phyloP scores from a whole-genome alignment of 768 basidiomycete genomes.

The Stropharia rugosoannulata region DNA sequence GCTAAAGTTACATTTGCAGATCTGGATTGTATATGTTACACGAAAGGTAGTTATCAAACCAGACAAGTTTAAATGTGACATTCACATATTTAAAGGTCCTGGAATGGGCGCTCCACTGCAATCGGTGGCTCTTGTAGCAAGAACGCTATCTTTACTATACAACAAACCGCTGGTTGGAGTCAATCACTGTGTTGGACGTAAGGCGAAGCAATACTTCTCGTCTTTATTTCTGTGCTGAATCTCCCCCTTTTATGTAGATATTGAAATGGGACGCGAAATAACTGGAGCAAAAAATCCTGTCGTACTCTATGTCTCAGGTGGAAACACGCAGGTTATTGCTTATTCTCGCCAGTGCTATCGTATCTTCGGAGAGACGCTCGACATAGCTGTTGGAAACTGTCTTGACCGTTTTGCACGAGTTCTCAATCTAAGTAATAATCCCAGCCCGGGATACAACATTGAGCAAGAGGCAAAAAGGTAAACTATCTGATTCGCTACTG shows the following conservation, averaged over 20 bases:
- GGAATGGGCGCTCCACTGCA: slow-evolving; percentile 98
- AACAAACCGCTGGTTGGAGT: slow-evolving; percentile 93
- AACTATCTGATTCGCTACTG: slow-evolving; percentile 13
- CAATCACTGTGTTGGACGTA: slow-evolving; percentile 99
- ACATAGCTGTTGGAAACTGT: slow-evolving; percentile 99
- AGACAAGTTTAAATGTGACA: background rate
- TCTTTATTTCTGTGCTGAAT: background rate
- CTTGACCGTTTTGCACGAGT: slow-evolving; percentile 96
- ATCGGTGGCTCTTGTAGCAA: slow-evolving; percentile 90
- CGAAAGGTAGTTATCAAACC: slow-evolving; percentile 64
- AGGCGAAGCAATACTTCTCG: slow-evolving; percentile 26
- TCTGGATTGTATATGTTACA: slow-evolving; percentile 94
- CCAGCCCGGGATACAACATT: slow-evolving; percentile 95
- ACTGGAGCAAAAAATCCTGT: slow-evolving; percentile 95
- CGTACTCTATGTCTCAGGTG: slow-evolving; percentile 97
- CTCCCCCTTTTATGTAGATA: slow-evolving; percentile 54
- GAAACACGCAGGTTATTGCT: slow-evolving; percentile 98
- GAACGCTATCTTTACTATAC: slow-evolving; percentile 86
- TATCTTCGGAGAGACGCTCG: slow-evolving; percentile 98
- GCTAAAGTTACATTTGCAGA: slow-evolving; percentile 73
- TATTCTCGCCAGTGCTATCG: slow-evolving; percentile 97
- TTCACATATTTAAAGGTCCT: slow-evolving; percentile 64
- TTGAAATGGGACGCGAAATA: slow-evolving; percentile 97
- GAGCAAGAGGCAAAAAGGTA: slow-evolving; percentile 94
- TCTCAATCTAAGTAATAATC: slow-evolving; percentile 93